Conservation (phyloP, 2,329 filamentous ascomycete species). For the Chaetomiaceae sp. region DNA sequence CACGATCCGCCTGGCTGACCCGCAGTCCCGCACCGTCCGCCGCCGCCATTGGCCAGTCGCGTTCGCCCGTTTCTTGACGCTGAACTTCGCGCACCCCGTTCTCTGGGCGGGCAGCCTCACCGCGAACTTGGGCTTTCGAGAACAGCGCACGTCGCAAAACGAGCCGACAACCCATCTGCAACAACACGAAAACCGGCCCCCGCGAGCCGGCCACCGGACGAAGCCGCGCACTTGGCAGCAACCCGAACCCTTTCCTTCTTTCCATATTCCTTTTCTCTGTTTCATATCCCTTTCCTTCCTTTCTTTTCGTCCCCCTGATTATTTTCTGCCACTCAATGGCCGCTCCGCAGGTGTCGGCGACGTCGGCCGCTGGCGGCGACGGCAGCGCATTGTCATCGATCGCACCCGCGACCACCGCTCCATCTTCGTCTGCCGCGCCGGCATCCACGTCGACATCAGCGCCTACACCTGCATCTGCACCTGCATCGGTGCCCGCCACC, state of each 20-base stretch:
- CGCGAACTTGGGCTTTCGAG: conserved; percentile 1
- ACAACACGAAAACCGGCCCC: neutral
- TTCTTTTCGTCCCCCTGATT: conserved; percentile 1
- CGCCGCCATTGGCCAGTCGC: conserved; percentile 19
- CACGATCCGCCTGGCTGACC: neutral
- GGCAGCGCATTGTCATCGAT: conserved; percentile 15
- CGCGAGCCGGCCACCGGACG: neutral
- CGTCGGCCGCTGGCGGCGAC: conserved; percentile 22
- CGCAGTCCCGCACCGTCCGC: neutral
- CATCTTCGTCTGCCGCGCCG: conserved; percentile 2
- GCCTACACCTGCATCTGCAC: too few species aligned
- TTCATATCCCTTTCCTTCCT: neutral
- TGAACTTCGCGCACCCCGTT: conserved; percentile 9
- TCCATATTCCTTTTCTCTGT: neutral
- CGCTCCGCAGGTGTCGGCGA: conserved; percentile 37
- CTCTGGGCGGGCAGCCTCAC: conserved; percentile 8
- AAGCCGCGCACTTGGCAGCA: conserved; percentile 1
- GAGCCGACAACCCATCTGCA: neutral
- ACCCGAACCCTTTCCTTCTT: neutral
- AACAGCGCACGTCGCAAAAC: conserved; percentile 5
- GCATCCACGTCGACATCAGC: neutral
- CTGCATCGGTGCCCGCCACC: conserved; percentile 8
- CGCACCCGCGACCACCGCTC: conserved; percentile 10
- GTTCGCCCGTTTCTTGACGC: conserved; percentile 18
- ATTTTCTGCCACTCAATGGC: conserved; percentile 36